Evolutionary conservation across 176 grass and related monocot genomes (phyloP).

Genomic region (Cenchrus purpureus): DNA sequence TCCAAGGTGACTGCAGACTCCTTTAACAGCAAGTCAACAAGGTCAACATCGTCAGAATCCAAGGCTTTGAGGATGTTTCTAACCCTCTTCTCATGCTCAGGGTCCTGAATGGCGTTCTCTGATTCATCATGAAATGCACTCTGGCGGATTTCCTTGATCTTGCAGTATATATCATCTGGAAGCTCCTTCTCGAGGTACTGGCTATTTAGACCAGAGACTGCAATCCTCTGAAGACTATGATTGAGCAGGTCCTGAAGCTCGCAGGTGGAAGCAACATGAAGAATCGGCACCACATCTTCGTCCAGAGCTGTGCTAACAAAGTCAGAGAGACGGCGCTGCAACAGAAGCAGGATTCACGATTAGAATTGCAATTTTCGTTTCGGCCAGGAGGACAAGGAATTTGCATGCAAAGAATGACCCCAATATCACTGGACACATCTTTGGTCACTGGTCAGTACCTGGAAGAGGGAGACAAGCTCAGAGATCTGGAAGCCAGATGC

Average conservation of each 20-base stretch:
- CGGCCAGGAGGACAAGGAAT: background rate
- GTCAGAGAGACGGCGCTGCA: constrained; percentile 67
- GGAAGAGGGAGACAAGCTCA: constrained; percentile 74
- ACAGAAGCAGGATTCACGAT: constrained; percentile 18
- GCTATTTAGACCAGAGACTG: constrained; percentile 46
- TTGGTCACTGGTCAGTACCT: constrained; percentile 37
- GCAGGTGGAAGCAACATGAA: constrained; percentile 59
- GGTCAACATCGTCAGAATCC: constrained; percentile 68
- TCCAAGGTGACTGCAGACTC: constrained; percentile 67
- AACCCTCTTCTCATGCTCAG: constrained; percentile 65
- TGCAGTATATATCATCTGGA: constrained; percentile 39
- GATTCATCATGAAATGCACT: constrained; percentile 7
- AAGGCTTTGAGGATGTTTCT: constrained; percentile 70
- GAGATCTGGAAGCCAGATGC: constrained; percentile 68
- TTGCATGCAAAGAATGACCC: background rate
- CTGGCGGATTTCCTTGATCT: constrained; percentile 39
- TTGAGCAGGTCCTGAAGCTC: constrained; percentile 51
- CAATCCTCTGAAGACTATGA: constrained; percentile 58
- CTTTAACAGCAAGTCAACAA: constrained; percentile 58
- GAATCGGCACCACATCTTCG: constrained; percentile 65
- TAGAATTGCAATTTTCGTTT: background rate
- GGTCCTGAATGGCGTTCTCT: constrained; percentile 33
- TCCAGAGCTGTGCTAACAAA: constrained; percentile 58
- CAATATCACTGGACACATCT: background rate
- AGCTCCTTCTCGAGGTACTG: constrained; percentile 72